Base-by-base conservation (phyloP, 176 grass and related monocot genomes). In the Poa pratensis region DNA sequence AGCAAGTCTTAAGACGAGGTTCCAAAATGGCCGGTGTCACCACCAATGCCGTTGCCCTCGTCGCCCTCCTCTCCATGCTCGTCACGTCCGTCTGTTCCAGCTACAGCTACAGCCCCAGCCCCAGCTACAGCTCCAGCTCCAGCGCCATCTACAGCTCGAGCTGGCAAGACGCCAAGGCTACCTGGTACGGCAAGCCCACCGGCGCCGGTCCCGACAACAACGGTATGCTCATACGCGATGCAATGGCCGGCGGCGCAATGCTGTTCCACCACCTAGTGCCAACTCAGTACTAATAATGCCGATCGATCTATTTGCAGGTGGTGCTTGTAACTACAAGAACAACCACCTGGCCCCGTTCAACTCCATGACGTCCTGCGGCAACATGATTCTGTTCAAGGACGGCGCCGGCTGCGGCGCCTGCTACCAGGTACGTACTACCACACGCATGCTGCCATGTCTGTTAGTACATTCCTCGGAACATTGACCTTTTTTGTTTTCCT, bases 101-200 rank as follows among this genome's bases (percentile, higher is more conserved):
- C 46, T 18, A 13, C 62, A 16, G 5, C 70, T 68, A 9, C 42
- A 43, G 42, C 42, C 6, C 37, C 35, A 37, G 3, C 35, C 30
- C 30, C 34, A 35, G 34, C 34, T 5, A 4, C 35, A 37, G 40
- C 40, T 42, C 6, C 40, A 42, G 40, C 40, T 42, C 40, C 40
- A 42, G 9, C 7, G 8, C 7, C 40, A 8, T 42, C 1, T 46
- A 69, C 34, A 79, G 68, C 72, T 50, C 85, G 60, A 75, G 54
- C 78, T 87, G 85, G 85, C 58, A 17, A 48, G 12, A 11, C 1
- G 85, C 85, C 46, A 76, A 71, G 52, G 87, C 90, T 18, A 92
- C 90, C 49, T 92, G 90, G 90, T 92, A 92, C 30, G 90, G 90
- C 3, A 72, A 68, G 51, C 84, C 90, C 50, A 86, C 15, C 18